A percentile compares a stretch with the other conserved stretches of the same genome.
Conservation (phyloP, 306 rosid species). For the Ochetophila trinervis region DNA sequence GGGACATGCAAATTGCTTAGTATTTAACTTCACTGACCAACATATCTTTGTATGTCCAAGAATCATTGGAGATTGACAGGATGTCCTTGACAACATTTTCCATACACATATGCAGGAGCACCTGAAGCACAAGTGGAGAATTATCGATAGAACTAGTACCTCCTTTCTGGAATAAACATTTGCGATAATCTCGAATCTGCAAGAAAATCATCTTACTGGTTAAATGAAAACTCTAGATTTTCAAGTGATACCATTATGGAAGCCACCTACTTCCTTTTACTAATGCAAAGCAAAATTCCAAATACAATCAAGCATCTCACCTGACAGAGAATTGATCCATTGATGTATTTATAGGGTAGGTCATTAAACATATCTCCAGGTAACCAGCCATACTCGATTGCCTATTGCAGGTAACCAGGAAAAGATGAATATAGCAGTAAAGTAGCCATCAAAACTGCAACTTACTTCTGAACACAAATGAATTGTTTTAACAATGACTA, state of each 20-base stretch:
- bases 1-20: constrained; percentile 5
- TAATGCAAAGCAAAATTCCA: background rate
- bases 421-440: background rate
- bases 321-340: constrained; percentile 21
- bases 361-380: constrained; percentile 19
- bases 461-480: background rate
- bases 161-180: constrained; percentile 16
- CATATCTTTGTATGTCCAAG: constrained; percentile 35
- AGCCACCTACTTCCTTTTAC: background rate
- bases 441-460: constrained; percentile 4
- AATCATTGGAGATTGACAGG: constrained; percentile 23
- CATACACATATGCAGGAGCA: constrained; percentile 28
- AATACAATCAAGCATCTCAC: constrained; percentile 7
- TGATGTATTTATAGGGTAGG: constrained; percentile 15
- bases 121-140: constrained; percentile 29
- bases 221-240: background rate
- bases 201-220: constrained; percentile 2
- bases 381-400: constrained; percentile 24
- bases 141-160: constrained; percentile 6
- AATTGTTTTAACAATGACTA: background rate
- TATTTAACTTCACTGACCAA: constrained; percentile 27
- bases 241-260: background rate
- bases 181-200: constrained; percentile 48
- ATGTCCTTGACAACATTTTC: constrained; percentile 42
- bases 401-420: constrained; percentile 10